A percentile compares a stretch with the other conserved stretches of the same genome.
Evolutionary conservation across 129 eudicot genomes (phyloP).

Genomic region (sunflower (Helianthus annuus)): HanXRQr2.0-SUNRISE NC_035449.2:46474805-46475304

Average conservation of each 20-base stretch:
- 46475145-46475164: slow-evolving; percentile 38
- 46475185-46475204: slow-evolving; percentile 44
- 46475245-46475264: slow-evolving; percentile 41
- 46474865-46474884: slow-evolving; percentile 46
- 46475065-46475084: slow-evolving; percentile 42
- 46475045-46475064: slow-evolving; percentile 43
- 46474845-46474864: slow-evolving; percentile 33
- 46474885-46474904: slow-evolving; percentile 51
- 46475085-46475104: slow-evolving; percentile 58
- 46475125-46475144: slow-evolving; percentile 39
- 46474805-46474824: slow-evolving; percentile 38
- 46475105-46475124: slow-evolving; percentile 28
- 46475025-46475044: slow-evolving; percentile 37
- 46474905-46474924: slow-evolving; percentile 23
- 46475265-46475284: slow-evolving; percentile 34
- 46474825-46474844: slow-evolving; percentile 30
- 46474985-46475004: slow-evolving; percentile 32
- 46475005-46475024: slow-evolving; percentile 27
- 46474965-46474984: slow-evolving; percentile 17
- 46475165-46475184: slow-evolving; percentile 44
- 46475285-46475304: slow-evolving; percentile 15
- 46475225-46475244: slow-evolving; percentile 37
- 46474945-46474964: slow-evolving; percentile 37
- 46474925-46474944: slow-evolving; percentile 46
- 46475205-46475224: slow-evolving; percentile 45